Evolutionary conservation across 1,139 yeast species (phyloP).

Genomic region (Yamadazyma conglobata): DNA sequence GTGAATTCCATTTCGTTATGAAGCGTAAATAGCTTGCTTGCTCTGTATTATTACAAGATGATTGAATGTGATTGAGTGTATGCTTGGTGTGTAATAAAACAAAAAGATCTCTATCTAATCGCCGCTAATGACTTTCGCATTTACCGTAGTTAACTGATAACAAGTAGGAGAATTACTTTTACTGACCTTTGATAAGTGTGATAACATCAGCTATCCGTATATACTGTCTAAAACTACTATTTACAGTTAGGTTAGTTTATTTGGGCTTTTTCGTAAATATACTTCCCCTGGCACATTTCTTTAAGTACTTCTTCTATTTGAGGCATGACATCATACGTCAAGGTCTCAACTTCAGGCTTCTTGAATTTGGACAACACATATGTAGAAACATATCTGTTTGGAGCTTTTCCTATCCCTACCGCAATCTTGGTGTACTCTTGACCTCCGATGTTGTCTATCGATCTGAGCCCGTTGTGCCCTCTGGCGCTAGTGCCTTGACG

Average conservation of each 20-base stretch:
- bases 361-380: slow-evolving; percentile 57
- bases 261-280: slow-evolving; percentile 3
- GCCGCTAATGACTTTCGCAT: too few species aligned
- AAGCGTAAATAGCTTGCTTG: too few species aligned
- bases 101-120: too few species aligned
- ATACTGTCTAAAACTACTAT: too few species aligned
- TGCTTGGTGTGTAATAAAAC: too few species aligned
- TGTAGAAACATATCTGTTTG: slow-evolving; percentile 46
- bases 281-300: slow-evolving; percentile 29
- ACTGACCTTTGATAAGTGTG: too few species aligned
- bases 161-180: too few species aligned
- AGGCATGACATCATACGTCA: slow-evolving; percentile 37
- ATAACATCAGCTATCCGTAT: too few species aligned
- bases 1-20: slow-evolving; percentile 45
- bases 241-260: too few species aligned
- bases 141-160: too few species aligned
- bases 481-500: slow-evolving; percentile 55
- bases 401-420: slow-evolving; percentile 73
- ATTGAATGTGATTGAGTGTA: too few species aligned
- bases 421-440: slow-evolving; percentile 53
- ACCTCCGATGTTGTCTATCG: slow-evolving; percentile 44
- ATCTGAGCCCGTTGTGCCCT: slow-evolving; percentile 79
- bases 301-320: slow-evolving; percentile 33
- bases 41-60: too few species aligned
- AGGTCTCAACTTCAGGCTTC: slow-evolving; percentile 28